Conservation (phyloP, 2,329 filamentous ascomycete genomes). For the Tolypocladium inflatum region DNA sequence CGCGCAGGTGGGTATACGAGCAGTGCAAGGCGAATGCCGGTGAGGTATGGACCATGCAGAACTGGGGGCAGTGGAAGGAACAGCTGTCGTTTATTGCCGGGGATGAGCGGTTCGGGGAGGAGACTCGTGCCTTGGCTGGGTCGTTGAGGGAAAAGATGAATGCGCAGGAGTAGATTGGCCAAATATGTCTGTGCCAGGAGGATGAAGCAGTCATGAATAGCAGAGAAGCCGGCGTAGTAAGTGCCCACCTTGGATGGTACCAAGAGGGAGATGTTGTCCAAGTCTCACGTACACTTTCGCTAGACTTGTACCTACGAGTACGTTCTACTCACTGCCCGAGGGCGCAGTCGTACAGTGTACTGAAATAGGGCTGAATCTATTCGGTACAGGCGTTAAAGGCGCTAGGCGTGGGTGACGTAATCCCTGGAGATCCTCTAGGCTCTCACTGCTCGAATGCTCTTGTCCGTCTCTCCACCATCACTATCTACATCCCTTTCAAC, state of each 20-base stretch:
- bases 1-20: conserved; percentile 1
- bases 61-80: conserved; percentile 5
- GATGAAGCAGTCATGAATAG: not conserved
- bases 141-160: conserved; percentile 1
- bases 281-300: too few species aligned
- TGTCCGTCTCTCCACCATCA: too few species aligned
- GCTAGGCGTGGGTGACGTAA: too few species aligned
- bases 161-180: conserved; percentile 12
- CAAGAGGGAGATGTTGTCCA: too few species aligned
- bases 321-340: too few species aligned
- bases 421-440: too few species aligned
- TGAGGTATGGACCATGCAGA: conserved; percentile 1
- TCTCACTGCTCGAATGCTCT: too few species aligned
- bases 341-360: too few species aligned
- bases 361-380: too few species aligned
- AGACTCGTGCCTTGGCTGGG: conserved; percentile 2
- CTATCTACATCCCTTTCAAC: not conserved
- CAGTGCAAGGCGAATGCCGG: not conserved
- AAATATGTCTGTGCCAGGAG: not conserved
- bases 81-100: conserved; percentile 3
- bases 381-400: too few species aligned
- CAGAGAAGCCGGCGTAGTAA: not conserved
- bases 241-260: too few species aligned
- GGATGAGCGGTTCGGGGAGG: conserved; percentile 3
- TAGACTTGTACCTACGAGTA: too few species aligned